Conservation (phyloP, 306 rosid species). For the Acacia confusa region DNA sequence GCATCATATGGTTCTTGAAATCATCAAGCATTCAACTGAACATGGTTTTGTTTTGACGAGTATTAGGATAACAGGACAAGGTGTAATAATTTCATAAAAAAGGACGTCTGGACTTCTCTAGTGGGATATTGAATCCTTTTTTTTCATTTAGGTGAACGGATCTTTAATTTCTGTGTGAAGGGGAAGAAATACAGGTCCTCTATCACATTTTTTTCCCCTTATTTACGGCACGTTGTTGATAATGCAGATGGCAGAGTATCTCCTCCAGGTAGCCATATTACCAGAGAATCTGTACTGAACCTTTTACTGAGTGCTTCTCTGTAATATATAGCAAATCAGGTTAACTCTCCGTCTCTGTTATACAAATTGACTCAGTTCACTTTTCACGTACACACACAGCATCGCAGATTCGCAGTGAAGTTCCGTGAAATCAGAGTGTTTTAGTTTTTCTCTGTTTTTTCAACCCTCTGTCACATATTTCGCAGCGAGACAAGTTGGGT, state of each 20-base stretch:
- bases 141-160: not conserved
- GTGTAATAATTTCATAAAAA: not conserved
- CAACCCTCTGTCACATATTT: not conserved
- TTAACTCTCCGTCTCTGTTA: not conserved
- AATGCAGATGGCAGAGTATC: not conserved
- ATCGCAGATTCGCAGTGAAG: not conserved
- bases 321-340: not conserved
- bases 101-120: not conserved
- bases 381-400: not conserved
- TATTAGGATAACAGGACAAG: not conserved
- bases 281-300: slow-evolving; percentile 12
- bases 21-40: not conserved
- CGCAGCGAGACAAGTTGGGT: not conserved
- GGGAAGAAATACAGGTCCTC: not conserved
- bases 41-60: not conserved
- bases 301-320: not conserved
- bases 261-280: not conserved
- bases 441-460: not conserved
- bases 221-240: not conserved
- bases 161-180: not conserved
- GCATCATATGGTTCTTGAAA: not conserved
- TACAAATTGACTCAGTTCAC: slow-evolving; percentile 5
- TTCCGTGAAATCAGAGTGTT: not conserved
- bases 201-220: not conserved
- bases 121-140: not conserved